These are phyloP conservation scores for Trichoderma sp. DNA, from an alignment of 2,329 filamentous ascomycete species.

Conservation along the genomic window DNA sequence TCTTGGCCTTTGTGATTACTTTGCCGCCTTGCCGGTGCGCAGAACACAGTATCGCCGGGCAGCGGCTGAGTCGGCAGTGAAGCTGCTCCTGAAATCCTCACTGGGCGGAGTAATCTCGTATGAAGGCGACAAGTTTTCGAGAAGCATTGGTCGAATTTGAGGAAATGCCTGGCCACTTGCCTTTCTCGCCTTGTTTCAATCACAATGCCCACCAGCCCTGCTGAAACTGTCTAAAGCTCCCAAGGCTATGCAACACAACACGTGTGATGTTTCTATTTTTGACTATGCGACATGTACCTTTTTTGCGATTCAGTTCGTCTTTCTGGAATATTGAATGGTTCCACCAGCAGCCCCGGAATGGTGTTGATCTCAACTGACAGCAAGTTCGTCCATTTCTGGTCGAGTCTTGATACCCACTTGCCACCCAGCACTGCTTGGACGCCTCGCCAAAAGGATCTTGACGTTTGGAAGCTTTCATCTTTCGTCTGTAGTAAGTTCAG, in stretches of 20 bases:
- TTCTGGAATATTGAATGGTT: not conserved
- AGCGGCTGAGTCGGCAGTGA: constrained; percentile 13
- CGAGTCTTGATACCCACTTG: not conserved
- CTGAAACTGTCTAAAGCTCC: constrained; percentile 3
- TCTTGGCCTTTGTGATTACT: not conserved
- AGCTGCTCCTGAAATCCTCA: not conserved
- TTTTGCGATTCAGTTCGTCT: not conserved
- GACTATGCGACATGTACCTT: not conserved
- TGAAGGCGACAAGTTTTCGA: not conserved
- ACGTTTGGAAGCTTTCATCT: not conserved
- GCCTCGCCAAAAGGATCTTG: not conserved
- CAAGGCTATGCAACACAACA: not conserved
- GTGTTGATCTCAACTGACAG: not conserved
- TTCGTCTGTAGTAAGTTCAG: not conserved
- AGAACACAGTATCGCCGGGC: not conserved
- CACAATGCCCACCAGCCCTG: not conserved
- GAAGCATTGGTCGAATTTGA: not conserved
- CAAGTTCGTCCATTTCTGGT: not conserved
- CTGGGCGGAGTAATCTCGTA: not conserved
- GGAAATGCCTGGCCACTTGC: constrained; percentile 1
- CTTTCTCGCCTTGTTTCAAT: not conserved
- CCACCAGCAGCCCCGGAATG: not conserved
- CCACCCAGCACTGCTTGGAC: not conserved
- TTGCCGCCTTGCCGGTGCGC: constrained; percentile 3
- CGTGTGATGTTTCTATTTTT: constrained; percentile 16